Conservation (phyloP, 148 eudicot species). For the Chenopodium suecicum region DNA sequence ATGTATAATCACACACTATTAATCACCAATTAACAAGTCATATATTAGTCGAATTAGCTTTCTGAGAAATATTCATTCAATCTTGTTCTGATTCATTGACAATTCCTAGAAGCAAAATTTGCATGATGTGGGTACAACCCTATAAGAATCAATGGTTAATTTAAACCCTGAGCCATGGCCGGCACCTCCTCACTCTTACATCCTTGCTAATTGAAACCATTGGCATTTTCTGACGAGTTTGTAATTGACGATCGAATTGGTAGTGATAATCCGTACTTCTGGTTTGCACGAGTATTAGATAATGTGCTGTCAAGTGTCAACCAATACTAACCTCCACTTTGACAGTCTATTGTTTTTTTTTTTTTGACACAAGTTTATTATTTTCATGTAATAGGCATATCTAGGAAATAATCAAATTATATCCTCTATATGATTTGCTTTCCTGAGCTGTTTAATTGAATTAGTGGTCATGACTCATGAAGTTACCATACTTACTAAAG, state of each 20-base stretch:
- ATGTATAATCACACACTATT: neutral
- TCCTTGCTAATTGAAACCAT: neutral
- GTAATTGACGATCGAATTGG: conserved; percentile 12
- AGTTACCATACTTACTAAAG: neutral
- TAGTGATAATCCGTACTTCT: neutral
- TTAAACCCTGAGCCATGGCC: too few species aligned
- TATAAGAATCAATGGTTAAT: too few species aligned
- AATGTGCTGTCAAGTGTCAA: neutral
- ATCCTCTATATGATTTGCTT: neutral
- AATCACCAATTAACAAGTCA: neutral
- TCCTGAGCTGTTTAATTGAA: neutral
- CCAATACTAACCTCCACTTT: neutral
- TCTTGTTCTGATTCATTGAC: neutral
- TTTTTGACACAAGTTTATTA: too few species aligned
- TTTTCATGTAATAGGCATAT: neutral
- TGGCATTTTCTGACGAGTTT: neutral
- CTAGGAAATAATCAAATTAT: neutral
- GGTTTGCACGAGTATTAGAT: neutral
- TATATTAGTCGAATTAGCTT: neutral
- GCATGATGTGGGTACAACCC: too few species aligned
- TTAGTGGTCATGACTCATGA: neutral
- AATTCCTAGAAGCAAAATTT: neutral
- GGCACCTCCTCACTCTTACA: too few species aligned
- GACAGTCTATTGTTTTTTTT: too few species aligned
- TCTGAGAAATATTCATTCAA: too few species aligned